These are phyloP conservation scores for Rhizopogon salebrosus DNA, from an alignment of 768 basidiomycete species.

Conservation along the genomic window DNA sequence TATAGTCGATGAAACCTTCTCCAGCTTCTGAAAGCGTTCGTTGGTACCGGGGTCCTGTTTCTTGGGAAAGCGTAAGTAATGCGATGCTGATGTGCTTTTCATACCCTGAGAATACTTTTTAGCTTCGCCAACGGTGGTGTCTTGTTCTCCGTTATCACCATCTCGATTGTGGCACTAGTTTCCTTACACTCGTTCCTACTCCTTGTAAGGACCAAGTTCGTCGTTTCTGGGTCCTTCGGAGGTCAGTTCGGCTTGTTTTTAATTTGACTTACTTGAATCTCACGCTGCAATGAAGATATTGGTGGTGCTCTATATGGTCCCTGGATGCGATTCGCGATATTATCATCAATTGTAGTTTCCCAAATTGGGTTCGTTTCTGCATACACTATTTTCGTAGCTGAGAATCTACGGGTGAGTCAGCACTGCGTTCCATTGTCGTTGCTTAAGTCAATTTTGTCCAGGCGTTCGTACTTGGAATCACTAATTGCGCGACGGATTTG, in stretches of 20 bases:
- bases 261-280: background rate
- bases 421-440: background rate
- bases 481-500: constrained; percentile 63
- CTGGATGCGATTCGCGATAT: constrained; percentile 88
- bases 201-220: constrained; percentile 80
- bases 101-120: constrained; percentile 5
- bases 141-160: constrained; percentile 76
- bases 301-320: constrained; percentile 89
- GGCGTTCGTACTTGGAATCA: constrained; percentile 80
- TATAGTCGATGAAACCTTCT: background rate
- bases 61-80: constrained; percentile 82
- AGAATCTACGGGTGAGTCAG: constrained; percentile 64
- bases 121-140: constrained; percentile 96
- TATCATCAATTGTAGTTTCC: constrained; percentile 82
- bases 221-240: constrained; percentile 90
- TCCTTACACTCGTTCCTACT: constrained; percentile 93
- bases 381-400: constrained; percentile 94
- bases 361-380: constrained; percentile 87
- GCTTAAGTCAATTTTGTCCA: constrained; percentile 26
- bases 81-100: background rate
- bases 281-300: constrained; percentile 55
- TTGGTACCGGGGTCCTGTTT: constrained; percentile 94
- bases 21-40: constrained; percentile 87
- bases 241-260: constrained; percentile 40
- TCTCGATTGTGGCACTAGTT: constrained; percentile 77